Evolutionary conservation across 2,329 filamentous ascomycete species (phyloP).

Genomic region (Ascochyta koolunga): DNA sequence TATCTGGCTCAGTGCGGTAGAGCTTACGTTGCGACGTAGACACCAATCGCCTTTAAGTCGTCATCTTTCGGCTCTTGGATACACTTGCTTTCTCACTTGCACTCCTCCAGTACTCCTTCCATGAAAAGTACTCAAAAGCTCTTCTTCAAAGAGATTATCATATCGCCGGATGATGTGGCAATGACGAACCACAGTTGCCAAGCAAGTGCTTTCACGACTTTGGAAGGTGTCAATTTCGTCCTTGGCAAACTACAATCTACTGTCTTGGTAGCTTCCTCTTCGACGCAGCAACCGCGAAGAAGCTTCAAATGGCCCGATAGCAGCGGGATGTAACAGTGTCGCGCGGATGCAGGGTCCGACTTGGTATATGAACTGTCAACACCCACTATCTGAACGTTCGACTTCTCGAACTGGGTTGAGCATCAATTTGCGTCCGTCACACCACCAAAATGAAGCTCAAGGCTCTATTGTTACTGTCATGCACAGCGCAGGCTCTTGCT

Average conservation of each 20-base stretch:
- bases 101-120: too few relatives aligned
- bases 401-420: background rate
- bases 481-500: conserved; percentile 32
- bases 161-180: background rate
- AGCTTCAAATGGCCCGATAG: conserved; percentile 24
- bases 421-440: background rate
- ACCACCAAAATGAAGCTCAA: conserved; percentile 36
- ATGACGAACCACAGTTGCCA: conserved; percentile 21
- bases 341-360: conserved; percentile 20
- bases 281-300: conserved; percentile 29
- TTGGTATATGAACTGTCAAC: conserved; percentile 22
- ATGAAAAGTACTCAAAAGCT: background rate
- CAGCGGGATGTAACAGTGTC: conserved; percentile 23
- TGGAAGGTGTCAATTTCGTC: conserved; percentile 38
- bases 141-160: background rate
- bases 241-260: conserved; percentile 35
- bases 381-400: background rate
- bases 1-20: too few relatives aligned
- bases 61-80: too few relatives aligned
- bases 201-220: conserved; percentile 28
- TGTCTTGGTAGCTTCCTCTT: conserved; percentile 43
- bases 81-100: too few relatives aligned
- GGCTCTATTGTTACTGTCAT: conserved; percentile 29
- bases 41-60: too few relatives aligned
- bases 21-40: too few relatives aligned